Base-by-base conservation (phyloP, 2,329 filamentous ascomycete genomes). In the Trichophyton simii region DNA sequence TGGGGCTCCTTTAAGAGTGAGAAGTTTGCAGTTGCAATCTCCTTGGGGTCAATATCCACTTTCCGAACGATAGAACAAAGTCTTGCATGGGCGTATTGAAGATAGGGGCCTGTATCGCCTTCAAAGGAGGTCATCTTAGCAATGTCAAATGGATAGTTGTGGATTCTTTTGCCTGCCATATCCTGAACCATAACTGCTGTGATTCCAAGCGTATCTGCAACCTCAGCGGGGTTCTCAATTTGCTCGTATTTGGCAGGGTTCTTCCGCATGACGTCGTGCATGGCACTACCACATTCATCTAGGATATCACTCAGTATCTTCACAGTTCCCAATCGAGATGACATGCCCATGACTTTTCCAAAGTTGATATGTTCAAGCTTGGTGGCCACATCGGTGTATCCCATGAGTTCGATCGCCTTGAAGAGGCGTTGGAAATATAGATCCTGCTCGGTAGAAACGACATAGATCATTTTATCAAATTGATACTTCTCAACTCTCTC, bases 121-220 rank as follows among this genome's bases (percentile, higher is more conserved):
- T 94, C 88, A 66, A 91, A 91, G 2, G 86, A 88, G 6, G 85
- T 88, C 87, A 94, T 91, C 66, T 83, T 81, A 63, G 89, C 84
- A 80, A 91, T 85, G 76, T 91, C 86, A 75, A 92, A 91, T 62
- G 81, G 78, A 73, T 87, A 84, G 70, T 81, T 80, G 71, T 83
- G 83, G 69, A 83, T 79, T 59, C 77, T 83, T 82, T 95, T 95
- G 72, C 89, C 90, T 63, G 82, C 86, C 87, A 95, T 94, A 69
- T 95, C 91, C 74, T 95, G 90, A 11, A 92, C 88, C 89, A 95
- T 95, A 69, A 95, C 89, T 71, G 87, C 86, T 65, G 85, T 88
- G 69, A 94, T 95, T 61, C 89, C 90, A 3, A 95, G 81, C 8
- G 82, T 87, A 74, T 95, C 90, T 62, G 90, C 88, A 3, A 85